Evolutionary conservation across 805 yeast species (phyloP).

Genomic region (Saccharomycopsis vini): DNA sequence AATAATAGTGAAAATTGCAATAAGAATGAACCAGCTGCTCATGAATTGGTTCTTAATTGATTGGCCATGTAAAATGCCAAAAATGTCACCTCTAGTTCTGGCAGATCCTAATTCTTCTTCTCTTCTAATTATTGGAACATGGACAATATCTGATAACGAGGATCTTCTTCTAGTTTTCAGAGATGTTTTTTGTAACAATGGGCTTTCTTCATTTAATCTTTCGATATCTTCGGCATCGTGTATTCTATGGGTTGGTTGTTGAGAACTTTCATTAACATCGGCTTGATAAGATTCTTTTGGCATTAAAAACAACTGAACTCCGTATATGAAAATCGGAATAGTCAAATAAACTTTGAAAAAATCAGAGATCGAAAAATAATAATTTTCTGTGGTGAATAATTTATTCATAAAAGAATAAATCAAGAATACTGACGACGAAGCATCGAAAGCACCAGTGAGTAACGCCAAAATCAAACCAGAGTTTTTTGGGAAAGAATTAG

Average conservation of each 20-base stretch:
- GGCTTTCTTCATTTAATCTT: conserved; percentile 5
- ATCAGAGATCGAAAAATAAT: conserved; percentile 33
- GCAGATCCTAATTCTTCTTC: conserved; percentile 11
- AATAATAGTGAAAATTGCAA: conserved; percentile 70
- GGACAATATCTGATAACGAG: conserved; percentile 15
- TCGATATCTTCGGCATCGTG: conserved; percentile 7
- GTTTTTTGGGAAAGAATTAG: conserved; percentile 74
- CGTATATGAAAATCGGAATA: conserved; percentile 69
- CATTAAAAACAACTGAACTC: conserved; percentile 74
- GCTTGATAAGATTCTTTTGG: conserved; percentile 60
- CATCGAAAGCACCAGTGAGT: conserved; percentile 85
- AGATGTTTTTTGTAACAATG: conserved; percentile 4
- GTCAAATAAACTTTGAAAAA: conserved; percentile 65
- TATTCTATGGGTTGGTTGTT: background rate
- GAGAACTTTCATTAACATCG: background rate
- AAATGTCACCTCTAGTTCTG: conserved; percentile 36
- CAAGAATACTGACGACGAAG: conserved; percentile 83
- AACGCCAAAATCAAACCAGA: conserved; percentile 78
- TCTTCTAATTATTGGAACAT: conserved; percentile 9
- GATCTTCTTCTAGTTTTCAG: conserved; percentile 15
- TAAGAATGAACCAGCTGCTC: conserved; percentile 63
- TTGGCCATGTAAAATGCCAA: conserved; percentile 70
- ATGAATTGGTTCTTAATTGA: conserved; percentile 40
- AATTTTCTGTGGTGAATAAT: conserved; percentile 15
- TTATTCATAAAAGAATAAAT: conserved; percentile 59